Evolutionary conservation across 2,329 filamentous ascomycete genomes (phyloP).

Genomic region (Orbilia ellipsospora): DNA sequence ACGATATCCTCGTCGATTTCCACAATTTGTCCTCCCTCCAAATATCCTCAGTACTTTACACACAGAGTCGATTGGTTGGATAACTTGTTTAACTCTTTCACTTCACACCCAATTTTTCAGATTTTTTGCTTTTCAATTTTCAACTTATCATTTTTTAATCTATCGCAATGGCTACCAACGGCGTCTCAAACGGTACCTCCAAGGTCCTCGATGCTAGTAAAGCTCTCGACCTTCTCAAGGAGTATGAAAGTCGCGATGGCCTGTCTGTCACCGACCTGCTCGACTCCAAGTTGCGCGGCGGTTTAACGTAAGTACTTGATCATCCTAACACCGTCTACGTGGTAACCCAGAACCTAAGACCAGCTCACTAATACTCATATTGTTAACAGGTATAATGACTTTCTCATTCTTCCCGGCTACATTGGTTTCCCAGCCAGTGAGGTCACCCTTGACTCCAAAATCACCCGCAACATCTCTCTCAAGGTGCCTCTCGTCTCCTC

Average conservation of each 20-base stretch:
- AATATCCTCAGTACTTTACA: conserved; percentile 39
- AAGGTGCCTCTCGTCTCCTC: conserved; percentile 98
- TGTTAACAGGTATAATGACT: conserved; percentile 75
- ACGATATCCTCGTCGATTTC: conserved; percentile 62
- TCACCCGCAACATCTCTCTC: conserved; percentile 94
- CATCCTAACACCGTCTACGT: not conserved
- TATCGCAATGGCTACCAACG: conserved; percentile 77
- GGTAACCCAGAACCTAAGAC: not conserved
- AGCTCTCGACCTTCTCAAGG: conserved; percentile 81
- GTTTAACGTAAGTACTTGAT: conserved; percentile 77
- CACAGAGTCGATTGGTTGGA: conserved; percentile 25
- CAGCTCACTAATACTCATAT: not conserved
- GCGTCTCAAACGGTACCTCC: conserved; percentile 68
- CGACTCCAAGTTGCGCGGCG: conserved; percentile 90
- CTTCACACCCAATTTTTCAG: conserved; percentile 9
- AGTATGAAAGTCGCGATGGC: conserved; percentile 84
- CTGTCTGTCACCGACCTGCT: conserved; percentile 87
- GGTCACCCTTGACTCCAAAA: conserved; percentile 85
- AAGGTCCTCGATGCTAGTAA: conserved; percentile 71
- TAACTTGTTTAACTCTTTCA: conserved; percentile 13
- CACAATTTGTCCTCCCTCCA: conserved; percentile 58
- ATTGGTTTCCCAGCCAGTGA: conserved; percentile 96
- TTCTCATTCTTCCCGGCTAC: conserved; percentile 94
- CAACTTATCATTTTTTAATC: conserved; percentile 59
- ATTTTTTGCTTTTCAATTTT: conserved; percentile 57